Base-by-base conservation (phyloP, 2,329 filamentous ascomycete species). In the Penicillium sp. region DNA sequence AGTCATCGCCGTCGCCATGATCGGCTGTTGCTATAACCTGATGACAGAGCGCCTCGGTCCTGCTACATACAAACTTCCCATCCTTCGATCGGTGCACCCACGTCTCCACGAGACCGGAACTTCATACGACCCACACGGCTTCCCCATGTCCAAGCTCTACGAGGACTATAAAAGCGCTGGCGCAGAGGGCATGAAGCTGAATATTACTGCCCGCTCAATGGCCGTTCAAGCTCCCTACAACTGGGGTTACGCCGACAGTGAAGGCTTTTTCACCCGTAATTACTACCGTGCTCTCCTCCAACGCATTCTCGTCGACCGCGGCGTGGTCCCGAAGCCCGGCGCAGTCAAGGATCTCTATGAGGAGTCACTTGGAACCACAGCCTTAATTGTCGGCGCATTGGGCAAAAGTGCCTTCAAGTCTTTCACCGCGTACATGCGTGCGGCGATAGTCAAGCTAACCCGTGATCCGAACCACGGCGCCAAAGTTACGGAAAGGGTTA, bases 161-260 rank as follows among this genome's bases (percentile, higher is more conserved):
- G 80, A 79, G 56, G 72, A 81, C 69, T 74, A 85, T 73, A 69
- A 75, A 3, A 84, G 88, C 65, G 74, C 79, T 21, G 78, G 75
- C 16, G 79, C 81, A 9, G 73, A 73, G 24, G 91, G 92, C 2
- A 82, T 98, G 47, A 84, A 90, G 24, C 82, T 98, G 56, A 98
- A 99, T 74, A 96, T 98, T 70, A 99, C 95, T 4, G 92, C 95
- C 1, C 86, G 95, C 45, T 96, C 96, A 89, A 97, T 98, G 93
- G 93, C 93, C 3, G 93, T 96, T 49, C 95, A 99, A 77, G 95
- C 95, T 8, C 93, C 95, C 1, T 82, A 87, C 58, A 99, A 99
- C 77, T 99, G 95, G 95, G 90, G 89, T 2, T 79, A 81, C 24
- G 79, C 82, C 27, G 93, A 96, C 59, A 96, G 90, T 71, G 89